phyloP scores from a whole-genome alignment of 176 grass and related monocot genomes.

The Carex scoparia region DNA sequence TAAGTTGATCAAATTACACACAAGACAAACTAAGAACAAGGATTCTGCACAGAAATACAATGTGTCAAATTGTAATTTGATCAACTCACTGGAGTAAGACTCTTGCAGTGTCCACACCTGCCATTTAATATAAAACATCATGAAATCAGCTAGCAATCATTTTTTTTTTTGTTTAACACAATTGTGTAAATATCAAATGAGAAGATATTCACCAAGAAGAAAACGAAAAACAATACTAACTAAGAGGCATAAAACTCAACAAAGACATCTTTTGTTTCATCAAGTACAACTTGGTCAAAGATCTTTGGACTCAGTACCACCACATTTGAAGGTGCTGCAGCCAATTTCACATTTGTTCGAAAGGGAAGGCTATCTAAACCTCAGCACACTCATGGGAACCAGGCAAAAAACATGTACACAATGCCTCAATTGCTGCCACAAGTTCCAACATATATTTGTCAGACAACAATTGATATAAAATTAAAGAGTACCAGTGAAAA shows the following conservation, averaged over 20 bases:
- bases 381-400: too few relatives aligned
- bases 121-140: constrained; percentile 32
- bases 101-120: constrained; percentile 98
- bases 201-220: neutral
- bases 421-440: too few relatives aligned
- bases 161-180: neutral
- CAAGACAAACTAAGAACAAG: constrained; percentile 5
- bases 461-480: too few relatives aligned
- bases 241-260: constrained; percentile 99
- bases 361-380: too few relatives aligned
- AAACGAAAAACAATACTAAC: constrained; percentile 38
- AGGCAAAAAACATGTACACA: too few relatives aligned
- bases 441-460: too few relatives aligned
- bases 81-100: constrained; percentile 90
- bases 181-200: constrained; percentile 3
- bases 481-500: too few relatives aligned
- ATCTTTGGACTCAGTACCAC: constrained; percentile 60
- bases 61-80: constrained; percentile 11
- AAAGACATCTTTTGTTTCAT: constrained; percentile 94
- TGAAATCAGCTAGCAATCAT: neutral
- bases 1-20: constrained; percentile 22
- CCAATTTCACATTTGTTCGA: constrained; percentile 43
- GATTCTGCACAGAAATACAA: constrained; percentile 6
- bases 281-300: constrained; percentile 82
- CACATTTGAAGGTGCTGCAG: constrained; percentile 65